Percentiles rank a stretch among this genome's conserved stretches.
Evolutionary conservation across 345 rosid species (phyloP).

Genomic region (Pistacia vera): DNA sequence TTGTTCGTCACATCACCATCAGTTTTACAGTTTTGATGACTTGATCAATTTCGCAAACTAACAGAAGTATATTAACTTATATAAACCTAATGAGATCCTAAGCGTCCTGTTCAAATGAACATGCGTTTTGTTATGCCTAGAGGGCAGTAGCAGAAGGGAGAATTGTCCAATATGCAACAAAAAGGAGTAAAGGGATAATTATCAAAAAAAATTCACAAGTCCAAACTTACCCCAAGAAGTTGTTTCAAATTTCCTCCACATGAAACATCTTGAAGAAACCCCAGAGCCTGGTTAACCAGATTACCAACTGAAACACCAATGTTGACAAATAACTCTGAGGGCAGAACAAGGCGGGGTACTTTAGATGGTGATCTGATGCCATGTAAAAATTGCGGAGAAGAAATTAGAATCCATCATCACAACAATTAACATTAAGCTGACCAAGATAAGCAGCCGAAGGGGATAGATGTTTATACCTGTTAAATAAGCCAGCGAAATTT

Average conservation of each 20-base stretch:
- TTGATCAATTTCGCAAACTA: no score
- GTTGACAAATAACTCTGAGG: slow-evolving; percentile 71
- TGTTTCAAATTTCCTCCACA: slow-evolving; percentile 76
- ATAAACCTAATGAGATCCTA: neutral
- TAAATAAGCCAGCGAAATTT: slow-evolving; percentile 70
- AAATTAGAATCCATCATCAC: neutral
- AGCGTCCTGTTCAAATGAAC: neutral
- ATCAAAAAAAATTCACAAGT: neutral
- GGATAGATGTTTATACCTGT: slow-evolving; percentile 42
- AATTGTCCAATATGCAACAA: neutral
- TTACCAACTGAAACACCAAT: slow-evolving; percentile 61
- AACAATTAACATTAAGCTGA: neutral
- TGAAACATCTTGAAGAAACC: slow-evolving; percentile 79
- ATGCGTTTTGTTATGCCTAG: neutral
- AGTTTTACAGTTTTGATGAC: neutral
- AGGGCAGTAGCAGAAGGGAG: neutral
- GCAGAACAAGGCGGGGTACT: slow-evolving; percentile 80
- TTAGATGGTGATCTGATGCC: slow-evolving; percentile 56
- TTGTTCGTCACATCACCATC: neutral
- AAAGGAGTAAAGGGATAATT: neutral
- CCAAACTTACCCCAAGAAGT: slow-evolving; percentile 59
- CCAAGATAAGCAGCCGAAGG: slow-evolving; percentile 4
- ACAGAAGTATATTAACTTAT: no score
- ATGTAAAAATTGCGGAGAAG: slow-evolving; percentile 6
- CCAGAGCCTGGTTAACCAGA: slow-evolving; percentile 66